Conservation (phyloP, 345 rosid species). For the Linum usitatissimum region DNA sequence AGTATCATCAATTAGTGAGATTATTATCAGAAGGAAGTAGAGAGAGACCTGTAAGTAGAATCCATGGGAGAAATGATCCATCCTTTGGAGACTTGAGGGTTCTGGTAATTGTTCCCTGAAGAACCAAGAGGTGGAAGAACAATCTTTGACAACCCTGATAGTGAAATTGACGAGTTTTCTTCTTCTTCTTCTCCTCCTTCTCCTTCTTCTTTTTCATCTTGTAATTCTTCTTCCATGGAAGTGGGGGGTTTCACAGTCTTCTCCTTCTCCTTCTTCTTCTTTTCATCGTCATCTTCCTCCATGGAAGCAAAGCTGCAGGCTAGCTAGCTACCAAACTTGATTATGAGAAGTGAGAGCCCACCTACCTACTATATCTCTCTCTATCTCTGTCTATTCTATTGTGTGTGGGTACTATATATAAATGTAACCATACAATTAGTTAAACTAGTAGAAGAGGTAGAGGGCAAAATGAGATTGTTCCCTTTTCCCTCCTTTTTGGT, state of each 20-base stretch:
- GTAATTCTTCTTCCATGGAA: too few species aligned
- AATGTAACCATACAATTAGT: too few species aligned
- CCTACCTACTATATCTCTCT: neutral
- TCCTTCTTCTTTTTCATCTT: neutral
- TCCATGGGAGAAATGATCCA: conserved; percentile 73
- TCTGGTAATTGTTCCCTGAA: conserved; percentile 40
- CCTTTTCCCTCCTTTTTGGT: too few species aligned
- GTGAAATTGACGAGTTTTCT: conserved; percentile 23
- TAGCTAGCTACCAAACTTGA: neutral
- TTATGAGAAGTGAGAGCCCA: neutral
- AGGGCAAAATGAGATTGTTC: too few species aligned
- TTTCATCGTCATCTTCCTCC: neutral
- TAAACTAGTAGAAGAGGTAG: too few species aligned
- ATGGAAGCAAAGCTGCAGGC: neutral
- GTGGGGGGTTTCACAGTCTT: neutral
- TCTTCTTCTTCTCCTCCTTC: conserved; percentile 21
- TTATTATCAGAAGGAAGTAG: neutral
- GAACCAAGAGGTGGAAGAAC: conserved; percentile 89
- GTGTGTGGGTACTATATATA: too few species aligned
- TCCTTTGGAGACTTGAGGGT: conserved; percentile 30
- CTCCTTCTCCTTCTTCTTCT: neutral
- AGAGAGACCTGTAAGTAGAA: conserved; percentile 65
- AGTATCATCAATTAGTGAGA: too few species aligned
- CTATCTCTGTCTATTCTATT: too few species aligned
- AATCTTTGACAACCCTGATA: conserved; percentile 54